These are phyloP conservation scores for Histomonas meleagridis DNA, from an alignment of 208 protist species.

Conservation along the genomic window DNA sequence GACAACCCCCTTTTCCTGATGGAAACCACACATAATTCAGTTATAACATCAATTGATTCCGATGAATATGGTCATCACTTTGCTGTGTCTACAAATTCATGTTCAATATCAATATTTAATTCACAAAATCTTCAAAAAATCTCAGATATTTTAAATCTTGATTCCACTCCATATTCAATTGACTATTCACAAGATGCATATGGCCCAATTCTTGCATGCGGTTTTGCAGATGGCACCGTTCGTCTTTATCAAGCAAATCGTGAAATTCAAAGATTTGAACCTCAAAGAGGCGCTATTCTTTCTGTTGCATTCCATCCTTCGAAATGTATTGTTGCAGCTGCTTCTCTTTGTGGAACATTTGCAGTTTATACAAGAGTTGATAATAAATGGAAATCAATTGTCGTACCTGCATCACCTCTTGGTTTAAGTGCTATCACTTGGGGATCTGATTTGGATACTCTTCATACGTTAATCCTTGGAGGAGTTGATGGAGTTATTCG, in stretches of 20 bases:
- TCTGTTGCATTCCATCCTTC: slow-evolving; percentile 9
- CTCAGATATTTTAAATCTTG: background rate
- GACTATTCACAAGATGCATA: background rate
- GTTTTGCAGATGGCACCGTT: background rate
- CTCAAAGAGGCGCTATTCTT: background rate
- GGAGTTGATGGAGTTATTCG: background rate
- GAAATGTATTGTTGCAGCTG: background rate
- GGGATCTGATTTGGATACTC: background rate
- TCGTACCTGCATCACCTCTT: background rate
- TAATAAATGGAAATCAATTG: background rate
- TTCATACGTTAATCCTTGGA: background rate
- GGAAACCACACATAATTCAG: background rate
- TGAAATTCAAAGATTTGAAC: background rate
- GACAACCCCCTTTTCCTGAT: background rate
- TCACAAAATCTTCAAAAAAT: background rate
- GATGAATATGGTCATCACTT: slow-evolving; percentile 1
- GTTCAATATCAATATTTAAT: background rate
- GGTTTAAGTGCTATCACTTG: background rate
- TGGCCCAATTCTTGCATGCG: background rate
- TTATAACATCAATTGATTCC: background rate
- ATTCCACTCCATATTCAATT: background rate
- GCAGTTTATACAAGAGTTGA: background rate
- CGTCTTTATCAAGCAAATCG: background rate
- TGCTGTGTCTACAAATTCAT: background rate
- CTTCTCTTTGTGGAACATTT: background rate